phyloP scores from a whole-genome alignment of 2,329 filamentous ascomycete species.

The Cytospora mali region DNA sequence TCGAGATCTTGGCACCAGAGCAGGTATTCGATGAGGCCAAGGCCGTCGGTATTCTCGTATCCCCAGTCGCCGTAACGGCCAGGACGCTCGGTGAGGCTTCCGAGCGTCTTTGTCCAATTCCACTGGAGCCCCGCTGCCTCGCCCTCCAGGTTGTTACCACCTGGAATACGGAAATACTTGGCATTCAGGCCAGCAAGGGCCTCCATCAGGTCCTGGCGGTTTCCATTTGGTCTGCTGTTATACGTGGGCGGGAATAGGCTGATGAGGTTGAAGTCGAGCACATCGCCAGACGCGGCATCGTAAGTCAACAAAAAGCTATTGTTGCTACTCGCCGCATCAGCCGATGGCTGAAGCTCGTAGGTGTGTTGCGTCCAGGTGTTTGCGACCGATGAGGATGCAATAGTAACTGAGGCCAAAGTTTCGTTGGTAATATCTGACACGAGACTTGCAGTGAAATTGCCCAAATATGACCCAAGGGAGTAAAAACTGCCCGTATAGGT shows the following conservation, averaged over 20 bases:
- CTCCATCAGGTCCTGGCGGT: conserved; percentile 25
- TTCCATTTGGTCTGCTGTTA: conserved; percentile 59
- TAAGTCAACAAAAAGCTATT: conserved; percentile 26
- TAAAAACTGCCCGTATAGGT: conserved; percentile 55
- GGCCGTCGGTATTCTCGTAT: conserved; percentile 47
- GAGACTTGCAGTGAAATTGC: conserved; percentile 51
- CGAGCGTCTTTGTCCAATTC: conserved; percentile 44
- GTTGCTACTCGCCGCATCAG: conserved; percentile 47
- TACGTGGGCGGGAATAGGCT: conserved; percentile 28
- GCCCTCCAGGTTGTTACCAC: conserved; percentile 27
- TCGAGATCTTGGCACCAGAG: conserved; percentile 29
- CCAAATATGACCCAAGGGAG: conserved; percentile 52
- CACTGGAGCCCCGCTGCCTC: conserved; percentile 14
- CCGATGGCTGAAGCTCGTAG: conserved; percentile 46
- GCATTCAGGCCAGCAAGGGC: conserved; percentile 22
- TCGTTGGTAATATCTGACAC: conserved; percentile 48
- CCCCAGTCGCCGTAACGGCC: conserved; percentile 47
- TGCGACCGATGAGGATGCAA: conserved; percentile 46
- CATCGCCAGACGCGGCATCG: conserved; percentile 19
- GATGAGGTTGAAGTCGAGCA: conserved; percentile 25
- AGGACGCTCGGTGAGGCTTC: conserved; percentile 40
- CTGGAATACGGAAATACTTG: conserved; percentile 28
- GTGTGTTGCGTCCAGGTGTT: conserved; percentile 56
- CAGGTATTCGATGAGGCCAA: conserved; percentile 55
- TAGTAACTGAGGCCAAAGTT: conserved; percentile 49